Evolutionary conservation across 768 basidiomycete species (phyloP), one percentile per base, ranked within the genome.

Genomic region (Heimioporus sp.): DNA sequence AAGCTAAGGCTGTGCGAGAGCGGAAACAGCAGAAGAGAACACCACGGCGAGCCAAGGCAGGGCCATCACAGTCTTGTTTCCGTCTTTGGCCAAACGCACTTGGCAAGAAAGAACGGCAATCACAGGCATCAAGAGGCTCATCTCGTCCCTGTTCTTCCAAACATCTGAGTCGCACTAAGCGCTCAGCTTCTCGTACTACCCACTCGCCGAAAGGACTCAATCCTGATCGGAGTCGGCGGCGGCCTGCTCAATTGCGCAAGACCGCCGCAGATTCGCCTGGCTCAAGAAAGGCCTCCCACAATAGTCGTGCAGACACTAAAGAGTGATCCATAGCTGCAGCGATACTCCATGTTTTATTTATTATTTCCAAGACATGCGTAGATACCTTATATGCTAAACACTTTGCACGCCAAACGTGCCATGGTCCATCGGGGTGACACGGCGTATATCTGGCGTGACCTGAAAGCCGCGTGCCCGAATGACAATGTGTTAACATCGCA

Each of bases 1-100:
- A 77, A 28, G 86, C 87, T 17, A 69, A 66, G 56, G 64, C 64
- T 47, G 61, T 55, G 39, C 63, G 61, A 55, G 66, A 69, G 49
- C 52, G 34, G 54, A 65, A 74, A 56, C 63, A 59, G 49, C 58
- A 54, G 61, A 66, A 44, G 19, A 59, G 43, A 43, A 58, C 55
- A 52, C 55, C 53, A 34, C 56, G 57, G 37, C 56, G 24, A 41
- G 60, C 54, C 38, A 63, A 56, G 53, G 41, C 51, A 31, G 56
- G 46, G 13, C n/a, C 24, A 37, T 47, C 59, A 15, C 56, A 53
- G 30, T 50, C 48, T 38, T 19, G 54, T 38, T 58, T 56, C 54
- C 57, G 63, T 53, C 49, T 67, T 34, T 64, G 72, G 59, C 63
- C 69, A 50, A 51, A 67, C 53, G 60, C 65, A 43, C 49, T 54